These are phyloP conservation scores for Salix caprea DNA, from an alignment of 345 rosid species.

Conservation along the genomic window DNA sequence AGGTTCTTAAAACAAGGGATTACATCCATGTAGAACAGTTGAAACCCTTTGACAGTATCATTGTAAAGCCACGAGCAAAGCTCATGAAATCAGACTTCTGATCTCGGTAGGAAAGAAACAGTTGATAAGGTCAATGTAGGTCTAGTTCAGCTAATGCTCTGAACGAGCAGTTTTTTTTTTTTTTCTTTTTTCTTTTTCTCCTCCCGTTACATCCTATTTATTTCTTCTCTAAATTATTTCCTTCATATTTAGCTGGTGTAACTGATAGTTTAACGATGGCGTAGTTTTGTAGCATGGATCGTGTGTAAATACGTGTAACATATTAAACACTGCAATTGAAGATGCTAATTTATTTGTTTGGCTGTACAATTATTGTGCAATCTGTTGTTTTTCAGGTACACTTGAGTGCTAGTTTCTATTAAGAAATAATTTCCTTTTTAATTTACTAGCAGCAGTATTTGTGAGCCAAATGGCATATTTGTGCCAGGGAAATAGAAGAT, in stretches of 20 bases:
- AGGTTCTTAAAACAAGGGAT: constrained; percentile 95
- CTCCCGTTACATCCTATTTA: background rate
- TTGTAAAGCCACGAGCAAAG: constrained; percentile 62
- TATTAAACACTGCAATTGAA: constrained; percentile 20
- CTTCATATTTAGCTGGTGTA: constrained; percentile 19
- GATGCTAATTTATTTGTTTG: constrained; percentile 27
- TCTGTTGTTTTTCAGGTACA: background rate
- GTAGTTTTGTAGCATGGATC: constrained; percentile 17
- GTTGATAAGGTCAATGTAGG: constrained; percentile 20
- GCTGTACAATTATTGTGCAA: background rate
- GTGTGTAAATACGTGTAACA: constrained; percentile 19
- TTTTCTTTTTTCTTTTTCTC: background rate
- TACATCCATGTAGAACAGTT: constrained; percentile 85
- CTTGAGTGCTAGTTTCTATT: background rate
- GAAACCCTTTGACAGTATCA: constrained; percentile 60
- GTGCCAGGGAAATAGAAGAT: background rate
- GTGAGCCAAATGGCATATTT: background rate
- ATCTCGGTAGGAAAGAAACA: constrained; percentile 26
- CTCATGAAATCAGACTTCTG: constrained; percentile 84
- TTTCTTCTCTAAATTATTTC: background rate
- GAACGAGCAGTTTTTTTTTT: background rate
- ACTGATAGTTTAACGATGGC: constrained; percentile 26
- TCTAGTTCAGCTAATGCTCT: constrained; percentile 7
- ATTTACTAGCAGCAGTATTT: background rate
- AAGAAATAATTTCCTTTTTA: background rate